These are phyloP conservation scores for Xanthoparmelia taractica DNA, from an alignment of 495 filamentous ascomycete genomes.

Conservation along the genomic window DNA sequence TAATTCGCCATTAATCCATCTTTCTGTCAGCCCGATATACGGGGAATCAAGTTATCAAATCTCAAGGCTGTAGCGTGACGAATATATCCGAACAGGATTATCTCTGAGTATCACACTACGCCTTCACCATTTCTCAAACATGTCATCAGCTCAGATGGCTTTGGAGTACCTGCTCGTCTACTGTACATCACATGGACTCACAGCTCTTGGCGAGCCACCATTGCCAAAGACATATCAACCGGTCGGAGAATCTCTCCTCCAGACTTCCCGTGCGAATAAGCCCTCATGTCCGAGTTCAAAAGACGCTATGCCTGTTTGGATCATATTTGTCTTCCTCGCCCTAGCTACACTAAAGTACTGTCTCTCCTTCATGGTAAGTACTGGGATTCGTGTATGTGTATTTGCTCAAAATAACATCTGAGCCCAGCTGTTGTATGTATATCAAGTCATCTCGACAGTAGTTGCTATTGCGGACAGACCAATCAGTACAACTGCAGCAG, in stretches of 20 bases:
- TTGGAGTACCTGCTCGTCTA: conserved; percentile 26
- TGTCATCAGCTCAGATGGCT: conserved; percentile 22
- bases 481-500: conserved; percentile 18
- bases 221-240: conserved; percentile 14
- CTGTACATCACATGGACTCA: conserved; percentile 24
- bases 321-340: conserved; percentile 21
- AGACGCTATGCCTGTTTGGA: conserved; percentile 23
- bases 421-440: conserved; percentile 21
- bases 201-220: conserved; percentile 23
- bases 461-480: conserved; percentile 17
- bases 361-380: conserved; percentile 21
- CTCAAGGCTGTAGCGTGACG: background rate
- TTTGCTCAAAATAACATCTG: background rate
- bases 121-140: background rate
- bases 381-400: no score
- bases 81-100: background rate
- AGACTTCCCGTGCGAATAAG: background rate
- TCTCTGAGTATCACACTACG: background rate
- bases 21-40: background rate
- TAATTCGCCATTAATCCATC: background rate
- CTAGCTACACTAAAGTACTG: conserved; percentile 20
- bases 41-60: no score
- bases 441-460: conserved; percentile 23
- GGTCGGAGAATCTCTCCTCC: conserved; percentile 6
- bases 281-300: background rate